Evolutionary conservation across 441 rosid species (phyloP).

Genomic region (Rhodomyrtus psidioides): DNA sequence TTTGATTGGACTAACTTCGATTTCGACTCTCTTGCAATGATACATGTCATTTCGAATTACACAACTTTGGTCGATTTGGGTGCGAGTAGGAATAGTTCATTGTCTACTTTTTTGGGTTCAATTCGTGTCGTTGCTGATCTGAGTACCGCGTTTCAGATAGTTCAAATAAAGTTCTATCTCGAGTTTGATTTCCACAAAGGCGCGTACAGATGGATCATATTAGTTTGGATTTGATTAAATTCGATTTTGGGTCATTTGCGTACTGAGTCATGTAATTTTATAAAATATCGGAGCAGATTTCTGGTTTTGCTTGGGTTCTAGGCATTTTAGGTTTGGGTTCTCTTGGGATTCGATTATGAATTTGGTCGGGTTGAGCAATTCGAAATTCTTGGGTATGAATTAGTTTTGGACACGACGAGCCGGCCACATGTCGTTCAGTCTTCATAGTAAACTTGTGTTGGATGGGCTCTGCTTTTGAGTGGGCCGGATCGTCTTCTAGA

Average conservation of each 20-base stretch:
- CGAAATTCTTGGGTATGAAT: background rate
- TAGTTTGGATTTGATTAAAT: background rate
- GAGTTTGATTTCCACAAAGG: background rate
- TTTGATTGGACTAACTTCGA: background rate
- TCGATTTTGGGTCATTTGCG: background rate
- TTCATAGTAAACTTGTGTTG: background rate
- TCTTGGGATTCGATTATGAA: background rate
- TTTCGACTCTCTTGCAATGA: background rate
- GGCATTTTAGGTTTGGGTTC: background rate
- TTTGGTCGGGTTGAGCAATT: background rate
- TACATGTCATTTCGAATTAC: background rate
- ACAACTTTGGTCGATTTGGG: background rate
- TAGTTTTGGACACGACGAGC: background rate
- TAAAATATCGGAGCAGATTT: background rate
- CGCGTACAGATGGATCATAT: background rate
- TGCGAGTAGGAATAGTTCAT: background rate
- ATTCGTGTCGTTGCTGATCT: background rate
- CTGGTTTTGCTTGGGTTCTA: background rate
- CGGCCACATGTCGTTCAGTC: background rate
- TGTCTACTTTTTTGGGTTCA: background rate
- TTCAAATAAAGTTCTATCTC: background rate
- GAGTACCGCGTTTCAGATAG: background rate
- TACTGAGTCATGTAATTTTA: background rate
- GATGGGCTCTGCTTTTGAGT: background rate
- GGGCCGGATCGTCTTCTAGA: background rate